phyloP scores from a whole-genome alignment of 2,329 filamentous ascomycete species.

The Podosphaera aphanis region DNA sequence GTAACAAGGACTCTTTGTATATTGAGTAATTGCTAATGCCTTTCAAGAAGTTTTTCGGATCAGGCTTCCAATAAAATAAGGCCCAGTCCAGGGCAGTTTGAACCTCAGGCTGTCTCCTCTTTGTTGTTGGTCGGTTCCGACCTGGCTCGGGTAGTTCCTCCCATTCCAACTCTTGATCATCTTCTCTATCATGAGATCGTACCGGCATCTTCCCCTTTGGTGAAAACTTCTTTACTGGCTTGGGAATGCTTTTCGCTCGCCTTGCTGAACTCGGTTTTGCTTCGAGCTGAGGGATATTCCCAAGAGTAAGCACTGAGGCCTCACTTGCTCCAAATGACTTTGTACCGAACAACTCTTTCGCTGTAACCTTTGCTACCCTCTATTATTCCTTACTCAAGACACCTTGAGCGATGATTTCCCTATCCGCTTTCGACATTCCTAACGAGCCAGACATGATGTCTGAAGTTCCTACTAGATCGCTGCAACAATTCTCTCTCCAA shows the following conservation, averaged over 20 bases:
- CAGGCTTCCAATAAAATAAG: constrained; percentile 1
- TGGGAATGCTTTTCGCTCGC: neutral
- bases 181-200: neutral
- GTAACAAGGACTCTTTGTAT: neutral
- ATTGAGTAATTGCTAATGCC: constrained; percentile 1
- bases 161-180: neutral
- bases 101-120: neutral
- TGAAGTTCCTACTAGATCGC: neutral
- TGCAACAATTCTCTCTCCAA: neutral
- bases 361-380: neutral
- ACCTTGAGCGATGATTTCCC: neutral
- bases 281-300: neutral
- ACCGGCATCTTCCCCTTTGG: neutral
- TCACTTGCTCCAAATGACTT: neutral
- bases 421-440: neutral
- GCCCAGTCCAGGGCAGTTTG: neutral
- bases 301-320: neutral
- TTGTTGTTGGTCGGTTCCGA: neutral
- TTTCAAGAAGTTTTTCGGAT: neutral
- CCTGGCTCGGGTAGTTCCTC: neutral
- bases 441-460: neutral
- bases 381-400: neutral
- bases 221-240: neutral
- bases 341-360: neutral
- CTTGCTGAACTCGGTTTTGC: neutral